Base-by-base conservation (phyloP, 768 basidiomycete species). In the Lactarius vividus region DNA sequence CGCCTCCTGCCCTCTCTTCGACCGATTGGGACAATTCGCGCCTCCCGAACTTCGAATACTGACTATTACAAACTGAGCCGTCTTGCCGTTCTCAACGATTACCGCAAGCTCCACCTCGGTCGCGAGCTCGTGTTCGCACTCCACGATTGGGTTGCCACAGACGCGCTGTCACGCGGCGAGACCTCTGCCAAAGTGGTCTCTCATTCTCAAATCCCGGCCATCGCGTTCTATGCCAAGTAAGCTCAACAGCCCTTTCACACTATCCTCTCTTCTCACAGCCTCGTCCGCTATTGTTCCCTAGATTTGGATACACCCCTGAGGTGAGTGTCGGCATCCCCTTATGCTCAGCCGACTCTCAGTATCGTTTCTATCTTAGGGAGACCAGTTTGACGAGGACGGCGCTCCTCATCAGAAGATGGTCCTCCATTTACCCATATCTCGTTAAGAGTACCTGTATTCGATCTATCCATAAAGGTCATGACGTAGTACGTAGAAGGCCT, bases 321-420 rank as follows among this genome's bases (percentile, higher is more conserved):
- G 91, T 89, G 75, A 75, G 82, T 72, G 62, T 57, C 62, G 55
- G 59, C 57, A 28, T 42, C 57, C 69, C 67, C 71, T 60, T 65
- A 52, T 65, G 28, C 37, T 49, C 18, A 37, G 28, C 57, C 33
- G 20, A 42, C 40, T 23, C 57, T 49, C 56, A 31, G 52, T 55
- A 16, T 49, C 26, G 57, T 46, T 59, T 59, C 40, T 31, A 52
- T 68, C 64, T 54, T 75, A 92, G 87, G 88, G 88, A 68, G 81
- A 82, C 29, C 83, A 85, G 74, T 92, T 90, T 78, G 88, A 89
- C 76, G 90, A 88, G 77, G 92, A 89, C 63, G 92, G 91, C 37
- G 91, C 84, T 72, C 91, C 89, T 64, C 92, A 94, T 82, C 91
- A 93, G 74, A 87, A 85, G 77, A 91, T 94, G 91, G 81, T 87